Percentiles rank a stretch among this genome's conserved stretches.
phyloP scores from a whole-genome alignment of 495 filamentous ascomycete genomes.

The Xylaria cubensis region DNA sequence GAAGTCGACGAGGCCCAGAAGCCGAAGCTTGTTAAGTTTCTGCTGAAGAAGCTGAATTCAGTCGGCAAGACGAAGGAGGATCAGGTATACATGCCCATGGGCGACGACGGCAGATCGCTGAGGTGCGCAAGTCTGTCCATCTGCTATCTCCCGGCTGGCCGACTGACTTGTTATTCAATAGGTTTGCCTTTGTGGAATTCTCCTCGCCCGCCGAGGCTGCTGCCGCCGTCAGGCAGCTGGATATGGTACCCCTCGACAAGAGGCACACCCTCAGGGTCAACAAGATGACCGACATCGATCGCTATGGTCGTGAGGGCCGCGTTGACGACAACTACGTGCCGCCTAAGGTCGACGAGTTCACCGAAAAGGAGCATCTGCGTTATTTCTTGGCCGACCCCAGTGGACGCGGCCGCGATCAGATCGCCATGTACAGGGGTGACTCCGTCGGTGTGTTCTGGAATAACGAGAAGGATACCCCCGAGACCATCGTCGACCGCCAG shows the following conservation, averaged over 20 bases:
- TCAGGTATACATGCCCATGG: constrained; percentile 89
- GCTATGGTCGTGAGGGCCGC: constrained; percentile 91
- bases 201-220: constrained; percentile 89
- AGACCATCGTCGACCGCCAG: constrained; percentile 84
- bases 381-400: constrained; percentile 88
- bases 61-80: constrained; percentile 87
- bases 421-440: constrained; percentile 88
- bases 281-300: constrained; percentile 97
- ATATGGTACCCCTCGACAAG: constrained; percentile 86
- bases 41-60: constrained; percentile 85
- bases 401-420: constrained; percentile 89
- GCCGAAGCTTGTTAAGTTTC: constrained; percentile 90
- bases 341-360: constrained; percentile 78
- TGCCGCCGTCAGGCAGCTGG: constrained; percentile 83
- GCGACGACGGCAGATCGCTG: constrained; percentile 79
- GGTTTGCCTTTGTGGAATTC: constrained; percentile 96
- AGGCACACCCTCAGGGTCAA: constrained; percentile 94
- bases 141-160: not conserved
- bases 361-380: constrained; percentile 91
- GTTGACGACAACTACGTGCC: constrained; percentile 87
- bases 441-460: constrained; percentile 97
- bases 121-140: constrained; percentile 61
- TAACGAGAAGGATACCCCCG: constrained; percentile 88
- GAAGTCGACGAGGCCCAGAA: constrained; percentile 81
- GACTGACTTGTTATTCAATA: constrained; percentile 43